phyloP scores from a whole-genome alignment of 257 asterid genomes.

The Capsicum pubescens region DNA sequence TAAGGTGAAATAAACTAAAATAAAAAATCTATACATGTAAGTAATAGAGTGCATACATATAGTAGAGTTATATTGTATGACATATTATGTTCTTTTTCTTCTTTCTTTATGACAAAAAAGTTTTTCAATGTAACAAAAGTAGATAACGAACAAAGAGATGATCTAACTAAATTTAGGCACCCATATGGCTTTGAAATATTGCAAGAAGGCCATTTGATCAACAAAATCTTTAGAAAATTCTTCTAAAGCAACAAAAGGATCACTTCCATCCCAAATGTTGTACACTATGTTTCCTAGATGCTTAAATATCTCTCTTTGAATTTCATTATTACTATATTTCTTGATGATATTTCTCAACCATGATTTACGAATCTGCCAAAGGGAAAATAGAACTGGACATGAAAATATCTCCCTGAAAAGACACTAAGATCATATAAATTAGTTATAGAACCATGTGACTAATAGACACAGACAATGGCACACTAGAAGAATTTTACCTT shows the following conservation, averaged over 20 bases:
- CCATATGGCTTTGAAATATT: conserved; percentile 86
- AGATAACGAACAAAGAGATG: conserved; percentile 23
- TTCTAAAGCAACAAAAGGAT: conserved; percentile 59
- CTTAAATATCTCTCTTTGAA: conserved; percentile 83
- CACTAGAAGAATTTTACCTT: conserved; percentile 56
- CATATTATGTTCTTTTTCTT: conserved; percentile 16
- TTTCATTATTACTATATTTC: conserved; percentile 73
- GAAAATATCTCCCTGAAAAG: conserved; percentile 83
- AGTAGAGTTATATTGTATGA: background rate
- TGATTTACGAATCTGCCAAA: conserved; percentile 91
- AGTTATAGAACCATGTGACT: background rate
- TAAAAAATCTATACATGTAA: background rate
- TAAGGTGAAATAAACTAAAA: background rate
- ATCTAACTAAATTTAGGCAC: conserved; percentile 86
- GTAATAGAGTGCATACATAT: background rate
- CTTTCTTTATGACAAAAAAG: background rate
- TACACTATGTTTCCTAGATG: conserved; percentile 79
- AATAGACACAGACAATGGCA: conserved; percentile 27
- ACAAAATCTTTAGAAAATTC: conserved; percentile 69
- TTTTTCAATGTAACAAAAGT: background rate
- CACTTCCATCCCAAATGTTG: conserved; percentile 77
- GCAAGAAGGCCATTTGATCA: conserved; percentile 80
- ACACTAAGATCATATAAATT: conserved; percentile 32
- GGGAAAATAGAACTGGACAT: conserved; percentile 89
- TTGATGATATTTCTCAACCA: conserved; percentile 83